Percentiles rank a stretch among this genome's conserved stretches.
Evolutionary conservation across 352 stramenopile species (phyloP).

Genomic region (Globisporangium middletonii): DNA sequence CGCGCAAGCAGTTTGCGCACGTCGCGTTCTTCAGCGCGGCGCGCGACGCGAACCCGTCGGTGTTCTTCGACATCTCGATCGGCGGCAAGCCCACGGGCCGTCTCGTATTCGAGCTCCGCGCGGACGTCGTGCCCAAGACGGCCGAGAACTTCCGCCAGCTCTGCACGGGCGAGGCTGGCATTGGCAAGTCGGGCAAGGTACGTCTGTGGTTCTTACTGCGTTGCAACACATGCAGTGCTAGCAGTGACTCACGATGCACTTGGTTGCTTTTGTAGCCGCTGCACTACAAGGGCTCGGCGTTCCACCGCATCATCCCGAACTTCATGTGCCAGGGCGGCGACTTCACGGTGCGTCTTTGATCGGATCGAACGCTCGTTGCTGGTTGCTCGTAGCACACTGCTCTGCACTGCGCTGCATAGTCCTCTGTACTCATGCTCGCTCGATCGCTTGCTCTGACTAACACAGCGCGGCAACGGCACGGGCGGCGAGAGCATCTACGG

Average conservation of each 20-base stretch:
- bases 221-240: no score
- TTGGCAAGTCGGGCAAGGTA: conserved; percentile 65
- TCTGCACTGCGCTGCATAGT: no score
- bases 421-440: conserved; percentile 4
- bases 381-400: background rate
- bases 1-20: conserved; percentile 13
- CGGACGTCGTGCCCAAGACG: conserved; percentile 96
- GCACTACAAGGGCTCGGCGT: conserved; percentile 86
- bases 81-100: conserved; percentile 80
- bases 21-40: conserved; percentile 54
- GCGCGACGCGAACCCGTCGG: conserved; percentile 73
- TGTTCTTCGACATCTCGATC: conserved; percentile 98
- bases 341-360: conserved; percentile 86
- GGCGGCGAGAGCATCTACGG: conserved; percentile 94
- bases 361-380: background rate
- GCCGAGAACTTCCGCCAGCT: conserved; percentile 98
- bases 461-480: conserved; percentile 70
- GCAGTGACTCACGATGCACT: background rate
- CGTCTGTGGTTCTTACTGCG: background rate
- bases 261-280: conserved; percentile 23
- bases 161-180: conserved; percentile 96
- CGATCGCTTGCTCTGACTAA: conserved; percentile 16
- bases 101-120: conserved; percentile 90
- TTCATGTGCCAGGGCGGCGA: conserved; percentile 97
- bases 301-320: conserved; percentile 92